Evolutionary conservation across 306 rosid genomes (phyloP).

Genomic region (Cicer judaicum): DNA sequence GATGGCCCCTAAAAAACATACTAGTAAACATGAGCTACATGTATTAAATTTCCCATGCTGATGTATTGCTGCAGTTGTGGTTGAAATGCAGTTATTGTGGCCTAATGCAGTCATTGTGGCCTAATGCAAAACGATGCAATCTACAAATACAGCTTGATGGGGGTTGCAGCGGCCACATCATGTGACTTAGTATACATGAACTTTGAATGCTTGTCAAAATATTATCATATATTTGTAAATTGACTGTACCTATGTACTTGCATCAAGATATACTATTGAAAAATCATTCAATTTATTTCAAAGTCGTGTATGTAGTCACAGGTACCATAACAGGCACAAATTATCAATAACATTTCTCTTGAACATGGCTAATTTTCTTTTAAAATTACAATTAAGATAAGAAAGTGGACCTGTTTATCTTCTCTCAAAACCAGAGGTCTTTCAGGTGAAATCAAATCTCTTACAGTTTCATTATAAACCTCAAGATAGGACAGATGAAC

Average conservation of each 20-base stretch:
- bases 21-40: background rate
- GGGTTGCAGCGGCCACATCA: background rate
- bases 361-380: background rate
- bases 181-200: background rate
- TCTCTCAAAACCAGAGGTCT: constrained; percentile 91
- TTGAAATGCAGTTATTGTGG: background rate
- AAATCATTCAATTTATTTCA: constrained; percentile 12
- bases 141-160: background rate
- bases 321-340: constrained; percentile 1
- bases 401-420: constrained; percentile 74
- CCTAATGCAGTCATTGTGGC: too few relatives aligned
- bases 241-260: background rate
- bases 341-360: constrained; percentile 7
- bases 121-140: background rate
- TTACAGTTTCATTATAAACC: constrained; percentile 88
- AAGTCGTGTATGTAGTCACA: background rate
- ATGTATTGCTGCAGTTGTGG: background rate
- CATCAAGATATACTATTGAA: constrained; percentile 23
- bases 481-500: constrained; percentile 93
- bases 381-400: background rate
- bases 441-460: constrained; percentile 94
- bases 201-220: constrained; percentile 12
- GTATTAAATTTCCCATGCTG: background rate
- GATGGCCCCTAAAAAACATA: background rate
- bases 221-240: constrained; percentile 6